phyloP scores from a whole-genome alignment of 495 filamentous ascomycete species.

The Letharia columbiana region DNA sequence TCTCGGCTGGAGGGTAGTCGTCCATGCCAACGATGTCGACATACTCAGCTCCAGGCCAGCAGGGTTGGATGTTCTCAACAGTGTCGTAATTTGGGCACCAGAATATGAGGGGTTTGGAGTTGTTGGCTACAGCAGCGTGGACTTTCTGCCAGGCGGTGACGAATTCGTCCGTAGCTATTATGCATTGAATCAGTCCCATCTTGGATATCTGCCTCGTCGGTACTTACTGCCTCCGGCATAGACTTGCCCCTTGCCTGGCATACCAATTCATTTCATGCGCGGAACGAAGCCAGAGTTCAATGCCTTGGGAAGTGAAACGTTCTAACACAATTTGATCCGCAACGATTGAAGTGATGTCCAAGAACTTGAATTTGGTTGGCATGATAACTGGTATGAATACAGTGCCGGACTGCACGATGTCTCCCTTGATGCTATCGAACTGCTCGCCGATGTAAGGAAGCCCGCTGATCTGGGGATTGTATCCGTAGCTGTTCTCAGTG shows the following conservation, averaged over 20 bases:
- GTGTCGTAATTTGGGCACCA: constrained; percentile 10
- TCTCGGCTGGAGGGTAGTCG: constrained; percentile 10
- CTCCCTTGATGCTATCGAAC: not conserved
- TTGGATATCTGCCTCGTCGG: not conserved
- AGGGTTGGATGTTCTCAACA: constrained; percentile 2
- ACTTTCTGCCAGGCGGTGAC: not conserved
- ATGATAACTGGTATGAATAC: not conserved
- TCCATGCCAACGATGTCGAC: constrained; percentile 22
- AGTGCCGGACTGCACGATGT: not conserved
- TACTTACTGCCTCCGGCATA: constrained; percentile 10
- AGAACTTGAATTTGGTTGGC: not conserved
- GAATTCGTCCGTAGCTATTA: not conserved
- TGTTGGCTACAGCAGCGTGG: not conserved
- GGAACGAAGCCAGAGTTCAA: constrained; percentile 16
- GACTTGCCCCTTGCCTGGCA: constrained; percentile 1
- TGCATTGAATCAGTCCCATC: not conserved
- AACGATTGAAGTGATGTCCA: not conserved
- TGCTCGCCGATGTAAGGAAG: not conserved
- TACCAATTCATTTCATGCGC: constrained; percentile 23
- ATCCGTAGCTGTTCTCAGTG: not conserved
- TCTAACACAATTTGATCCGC: not conserved
- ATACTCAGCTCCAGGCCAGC: constrained; percentile 8
- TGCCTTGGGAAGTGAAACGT: constrained; percentile 6
- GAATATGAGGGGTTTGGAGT: not conserved
- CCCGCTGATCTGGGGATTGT: not conserved